phyloP scores from a whole-genome alignment of 2,329 filamentous ascomycete species.

The Xylariaceae sp. region DNA sequence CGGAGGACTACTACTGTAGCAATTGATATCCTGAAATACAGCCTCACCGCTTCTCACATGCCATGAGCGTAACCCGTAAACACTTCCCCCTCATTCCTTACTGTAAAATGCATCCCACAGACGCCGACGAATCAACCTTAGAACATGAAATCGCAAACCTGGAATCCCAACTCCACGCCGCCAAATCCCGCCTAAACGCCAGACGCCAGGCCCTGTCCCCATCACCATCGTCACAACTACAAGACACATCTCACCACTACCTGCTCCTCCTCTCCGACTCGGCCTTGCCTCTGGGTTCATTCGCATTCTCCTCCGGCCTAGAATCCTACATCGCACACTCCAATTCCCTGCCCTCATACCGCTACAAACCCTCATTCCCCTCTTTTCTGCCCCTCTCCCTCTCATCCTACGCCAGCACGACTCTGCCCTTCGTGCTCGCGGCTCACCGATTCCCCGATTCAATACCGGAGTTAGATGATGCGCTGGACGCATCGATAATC shows the following conservation, averaged over 20 bases:
- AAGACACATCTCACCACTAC: conserved; percentile 52
- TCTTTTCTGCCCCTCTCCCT: conserved; percentile 63
- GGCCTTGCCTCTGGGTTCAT: conserved; percentile 77
- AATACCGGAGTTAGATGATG: conserved; percentile 64
- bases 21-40: not conserved
- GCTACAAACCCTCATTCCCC: conserved; percentile 29
- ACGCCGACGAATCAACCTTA: conserved; percentile 24
- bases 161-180: conserved; percentile 47
- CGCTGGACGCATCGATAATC: conserved; percentile 69
- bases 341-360: conserved; percentile 21
- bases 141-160: conserved; percentile 56
- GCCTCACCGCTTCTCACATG: not conserved
- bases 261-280: conserved; percentile 77
- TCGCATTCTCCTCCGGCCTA: conserved; percentile 78
- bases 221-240: conserved; percentile 1
- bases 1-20: conserved; percentile 1
- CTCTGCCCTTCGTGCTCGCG: conserved; percentile 70
- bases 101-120: not conserved
- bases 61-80: not conserved
- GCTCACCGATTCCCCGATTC: conserved; percentile 53
- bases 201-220: conserved; percentile 3
- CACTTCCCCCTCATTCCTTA: too few species aligned
- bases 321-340: conserved; percentile 78
- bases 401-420: conserved; percentile 65
- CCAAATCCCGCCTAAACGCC: conserved; percentile 29